Evolutionary conservation across 352 stramenopile species (phyloP).

Genomic region (Hyaloperonospora brassicae): DNA sequence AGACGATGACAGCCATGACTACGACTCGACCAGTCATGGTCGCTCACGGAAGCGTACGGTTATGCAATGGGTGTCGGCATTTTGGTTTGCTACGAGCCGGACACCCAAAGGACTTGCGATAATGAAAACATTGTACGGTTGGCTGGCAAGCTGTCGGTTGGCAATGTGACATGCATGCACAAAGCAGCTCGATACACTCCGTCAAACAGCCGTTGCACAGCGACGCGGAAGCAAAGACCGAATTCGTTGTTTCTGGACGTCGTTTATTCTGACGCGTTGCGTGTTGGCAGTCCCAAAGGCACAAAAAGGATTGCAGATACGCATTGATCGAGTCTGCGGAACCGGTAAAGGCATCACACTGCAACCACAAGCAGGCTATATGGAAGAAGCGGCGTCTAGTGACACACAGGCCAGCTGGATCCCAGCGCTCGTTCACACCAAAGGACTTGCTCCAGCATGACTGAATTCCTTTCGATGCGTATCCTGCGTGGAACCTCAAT

Average conservation of each 20-base stretch:
- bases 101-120: constrained; percentile 11
- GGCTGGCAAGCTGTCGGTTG: constrained; percentile 32
- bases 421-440: background rate
- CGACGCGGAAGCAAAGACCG: constrained; percentile 33
- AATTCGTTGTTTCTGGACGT: constrained; percentile 36
- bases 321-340: constrained; percentile 18
- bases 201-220: constrained; percentile 38
- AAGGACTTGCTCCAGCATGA: background rate
- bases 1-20: constrained; percentile 24
- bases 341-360: constrained; percentile 11
- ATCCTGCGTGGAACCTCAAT: background rate
- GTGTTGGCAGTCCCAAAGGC: background rate
- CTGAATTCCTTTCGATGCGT: background rate
- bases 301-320: constrained; percentile 2
- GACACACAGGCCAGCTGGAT: background rate
- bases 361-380: background rate
- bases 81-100: constrained; percentile 51
- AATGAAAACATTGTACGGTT: constrained; percentile 38
- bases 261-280: background rate
- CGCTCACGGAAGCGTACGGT: constrained; percentile 70
- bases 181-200: constrained; percentile 29
- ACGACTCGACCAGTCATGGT: constrained; percentile 65
- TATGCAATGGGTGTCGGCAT: constrained; percentile 62
- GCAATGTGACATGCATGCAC: constrained; percentile 30
- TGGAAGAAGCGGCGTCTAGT: background rate